These are phyloP conservation scores for Pichia sp. DNA, from an alignment of 1,139 yeast genomes.

Conservation along the genomic window DNA sequence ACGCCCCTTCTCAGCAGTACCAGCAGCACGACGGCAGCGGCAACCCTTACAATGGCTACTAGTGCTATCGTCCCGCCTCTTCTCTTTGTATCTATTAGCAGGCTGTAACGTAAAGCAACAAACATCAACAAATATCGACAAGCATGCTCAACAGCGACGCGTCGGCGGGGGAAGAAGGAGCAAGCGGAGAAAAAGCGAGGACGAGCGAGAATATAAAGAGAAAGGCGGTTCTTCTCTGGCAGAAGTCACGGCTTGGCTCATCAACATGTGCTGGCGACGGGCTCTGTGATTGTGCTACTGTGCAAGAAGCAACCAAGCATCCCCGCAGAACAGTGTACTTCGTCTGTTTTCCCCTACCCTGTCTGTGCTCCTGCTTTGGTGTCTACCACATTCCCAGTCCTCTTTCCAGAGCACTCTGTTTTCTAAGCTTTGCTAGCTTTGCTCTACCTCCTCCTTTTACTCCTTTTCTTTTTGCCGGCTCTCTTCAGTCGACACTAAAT, in stretches of 20 bases:
- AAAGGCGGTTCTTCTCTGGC: neutral
- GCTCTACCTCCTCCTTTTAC: neutral
- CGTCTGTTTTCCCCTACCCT: neutral
- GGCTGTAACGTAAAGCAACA: neutral
- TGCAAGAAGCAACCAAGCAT: neutral
- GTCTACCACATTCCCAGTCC: neutral
- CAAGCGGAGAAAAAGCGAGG: neutral
- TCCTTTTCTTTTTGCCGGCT: neutral
- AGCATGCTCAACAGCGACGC: too few relatives aligned
- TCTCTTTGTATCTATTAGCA: neutral
- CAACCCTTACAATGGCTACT: conserved; percentile 1
- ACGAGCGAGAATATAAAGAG: neutral
- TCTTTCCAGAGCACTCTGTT: neutral
- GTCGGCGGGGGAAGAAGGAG: neutral
- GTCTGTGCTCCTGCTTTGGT: neutral
- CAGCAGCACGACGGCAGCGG: neutral
- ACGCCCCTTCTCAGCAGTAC: neutral
- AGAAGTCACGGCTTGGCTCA: neutral
- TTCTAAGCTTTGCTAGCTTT: neutral
- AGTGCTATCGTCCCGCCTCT: neutral
- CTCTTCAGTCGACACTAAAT: neutral
- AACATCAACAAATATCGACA: too few relatives aligned
- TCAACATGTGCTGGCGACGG: neutral
- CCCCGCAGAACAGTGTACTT: neutral
- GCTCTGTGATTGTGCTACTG: neutral